Base-by-base conservation (phyloP, 2,329 filamentous ascomycete species). In the Beauveria australis region DNA sequence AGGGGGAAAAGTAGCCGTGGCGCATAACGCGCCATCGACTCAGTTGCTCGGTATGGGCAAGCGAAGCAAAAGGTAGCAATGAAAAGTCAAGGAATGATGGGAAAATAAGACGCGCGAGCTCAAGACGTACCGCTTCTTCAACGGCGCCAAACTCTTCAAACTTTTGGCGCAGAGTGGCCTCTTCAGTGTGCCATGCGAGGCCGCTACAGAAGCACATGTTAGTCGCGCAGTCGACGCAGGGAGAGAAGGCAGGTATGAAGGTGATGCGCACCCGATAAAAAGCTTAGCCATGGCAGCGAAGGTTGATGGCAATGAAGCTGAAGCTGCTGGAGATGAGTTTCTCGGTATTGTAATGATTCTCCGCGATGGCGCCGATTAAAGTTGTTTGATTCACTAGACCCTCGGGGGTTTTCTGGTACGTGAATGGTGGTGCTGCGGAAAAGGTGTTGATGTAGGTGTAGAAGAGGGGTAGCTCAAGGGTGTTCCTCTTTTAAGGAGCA, bases 111-210 rank as follows among this genome's bases (percentile, higher is more conserved):
- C 30, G 46, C 51, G 52, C 54, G 56, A 40, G 53, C 19, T 52
- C 5, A 30, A 58, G 18, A 89, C 91, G 76, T 84, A 97, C 94
- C 69, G 94, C 94, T 85, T 99, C 93, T 74, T 97, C 92, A 67
- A 99, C 89, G 47, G 81, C 79, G 63, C 93, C 93, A 72, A 91
- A 97, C 75, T 94, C 88, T 75, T 93, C 88, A 75, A 99, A 99
- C 77, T 96, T 96, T 72, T 88, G 80, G 71, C 90, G 89, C 66
- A 99, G 81, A 67, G 90, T 92, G 49, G 79, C 78, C 77, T 97
- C 93, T 76, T 95, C 92, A 66, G 94, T 99, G 80, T 97, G 92
- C 94, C 94, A 99, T 71, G 94, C 91, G 68, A 99, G 91, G 83
- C 94, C 94, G 72, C 93, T 96, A 63, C 41, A 57, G 47, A 55